phyloP scores from a whole-genome alignment of 129 eudicot species.

The Silybum marianum region DNA sequence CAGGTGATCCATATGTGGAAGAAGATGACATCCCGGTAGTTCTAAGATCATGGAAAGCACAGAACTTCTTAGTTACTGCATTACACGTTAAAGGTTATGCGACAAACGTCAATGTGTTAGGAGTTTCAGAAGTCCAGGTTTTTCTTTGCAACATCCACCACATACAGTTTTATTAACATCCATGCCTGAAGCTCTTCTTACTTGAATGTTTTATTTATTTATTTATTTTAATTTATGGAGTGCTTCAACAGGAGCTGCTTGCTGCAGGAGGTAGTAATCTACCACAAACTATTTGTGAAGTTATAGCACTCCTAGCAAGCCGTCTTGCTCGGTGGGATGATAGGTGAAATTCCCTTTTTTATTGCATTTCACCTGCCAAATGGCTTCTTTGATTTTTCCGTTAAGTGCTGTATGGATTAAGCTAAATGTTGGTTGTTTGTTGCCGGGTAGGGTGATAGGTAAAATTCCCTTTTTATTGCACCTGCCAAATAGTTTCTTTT shows the following conservation, averaged over 20 bases:
- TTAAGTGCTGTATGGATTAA: too few species aligned
- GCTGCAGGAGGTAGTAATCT: conserved; percentile 59
- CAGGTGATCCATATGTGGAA: conserved; percentile 66
- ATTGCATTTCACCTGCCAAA: neutral
- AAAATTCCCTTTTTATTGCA: too few species aligned
- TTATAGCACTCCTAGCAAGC: conserved; percentile 69
- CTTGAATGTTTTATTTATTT: neutral
- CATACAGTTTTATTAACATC: neutral
- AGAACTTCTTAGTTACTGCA: conserved; percentile 61
- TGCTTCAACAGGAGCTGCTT: conserved; percentile 60
- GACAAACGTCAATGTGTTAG: conserved; percentile 58
- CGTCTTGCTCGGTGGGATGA: conserved; percentile 87
- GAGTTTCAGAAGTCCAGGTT: conserved; percentile 79
- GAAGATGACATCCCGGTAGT: conserved; percentile 81
- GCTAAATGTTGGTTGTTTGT: too few species aligned
- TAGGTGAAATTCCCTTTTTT: conserved; percentile 40
- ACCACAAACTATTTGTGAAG: conserved; percentile 63
- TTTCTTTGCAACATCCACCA: conserved; percentile 9
- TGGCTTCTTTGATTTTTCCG: neutral
- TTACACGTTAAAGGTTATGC: conserved; percentile 71
- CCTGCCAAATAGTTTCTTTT: neutral
- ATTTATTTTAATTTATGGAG: neutral
- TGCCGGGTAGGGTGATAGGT: too few species aligned
- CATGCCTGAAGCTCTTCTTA: neutral
- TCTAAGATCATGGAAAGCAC: conserved; percentile 74